Percentiles rank a stretch among this genome's conserved stretches.
Conservation (phyloP, 768 basidiomycete species). For the Grammothele lineata region DNA sequence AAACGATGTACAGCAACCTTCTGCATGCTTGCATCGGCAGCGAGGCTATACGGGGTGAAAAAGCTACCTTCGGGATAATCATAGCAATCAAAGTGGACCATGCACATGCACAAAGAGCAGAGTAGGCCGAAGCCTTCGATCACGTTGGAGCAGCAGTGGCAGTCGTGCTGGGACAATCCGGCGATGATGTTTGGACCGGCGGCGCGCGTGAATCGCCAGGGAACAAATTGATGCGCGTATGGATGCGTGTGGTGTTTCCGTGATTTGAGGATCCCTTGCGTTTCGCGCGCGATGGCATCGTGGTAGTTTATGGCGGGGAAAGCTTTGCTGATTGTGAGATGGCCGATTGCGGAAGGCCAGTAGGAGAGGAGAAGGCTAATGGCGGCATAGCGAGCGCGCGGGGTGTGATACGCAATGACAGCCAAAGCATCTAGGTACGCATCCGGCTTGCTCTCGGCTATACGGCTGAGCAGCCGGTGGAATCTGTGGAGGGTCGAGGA, state of each 20-base stretch:
- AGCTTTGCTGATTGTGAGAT: constrained; percentile 54
- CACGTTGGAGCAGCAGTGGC: constrained; percentile 48
- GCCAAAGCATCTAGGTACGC: constrained; percentile 68
- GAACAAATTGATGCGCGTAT: constrained; percentile 60
- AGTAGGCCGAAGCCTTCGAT: constrained; percentile 68
- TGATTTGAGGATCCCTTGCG: constrained; percentile 7
- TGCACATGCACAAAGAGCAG: constrained; percentile 66
- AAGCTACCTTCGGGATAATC: constrained; percentile 63
- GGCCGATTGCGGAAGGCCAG: constrained; percentile 70
- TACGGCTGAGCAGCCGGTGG: constrained; percentile 47
- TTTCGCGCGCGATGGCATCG: constrained; percentile 20
- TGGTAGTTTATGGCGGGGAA: constrained; percentile 37
- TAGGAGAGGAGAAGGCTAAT: constrained; percentile 51
- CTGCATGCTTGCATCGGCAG: constrained; percentile 42
- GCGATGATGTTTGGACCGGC: constrained; percentile 23
- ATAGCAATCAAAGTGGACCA: constrained; percentile 78
- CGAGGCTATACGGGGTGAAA: constrained; percentile 47
- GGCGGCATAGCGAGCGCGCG: constrained; percentile 50
- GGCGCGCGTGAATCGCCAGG: constrained; percentile 53
- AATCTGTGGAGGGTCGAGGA: constrained; percentile 44
- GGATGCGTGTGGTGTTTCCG: constrained; percentile 29
- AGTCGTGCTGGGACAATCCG: constrained; percentile 38
- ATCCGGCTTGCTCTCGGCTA: constrained; percentile 60
- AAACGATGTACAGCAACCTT: constrained; percentile 62
- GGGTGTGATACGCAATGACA: constrained; percentile 62